Base-by-base conservation (phyloP, 306 rosid species). In the Senna tora region DNA sequence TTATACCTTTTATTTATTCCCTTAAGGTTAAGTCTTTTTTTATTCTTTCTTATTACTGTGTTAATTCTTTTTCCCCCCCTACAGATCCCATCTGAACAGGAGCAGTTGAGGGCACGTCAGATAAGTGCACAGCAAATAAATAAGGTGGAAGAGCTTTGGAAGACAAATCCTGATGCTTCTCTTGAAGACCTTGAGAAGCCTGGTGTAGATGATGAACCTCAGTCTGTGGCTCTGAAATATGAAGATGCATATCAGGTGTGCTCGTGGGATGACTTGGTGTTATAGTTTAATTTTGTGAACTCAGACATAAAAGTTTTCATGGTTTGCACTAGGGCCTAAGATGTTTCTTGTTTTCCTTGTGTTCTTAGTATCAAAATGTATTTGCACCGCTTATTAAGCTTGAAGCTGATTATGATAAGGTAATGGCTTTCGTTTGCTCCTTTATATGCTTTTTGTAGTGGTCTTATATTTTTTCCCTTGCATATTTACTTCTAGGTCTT, bases 21-120 rank as follows among this genome's bases (percentile, higher is more conserved):
- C 71, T 11, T 69, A 33, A 28, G 69, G 14, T 70, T 43, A 16
- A n/a, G 55, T 54, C 50, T 25, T 28, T 14, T 32, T 20, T 20
- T 36, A 12, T 43, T 20, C 36, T 9, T 32, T 25, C 34, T 16
- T 32, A 58, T 76, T 54, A 49, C 46, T 75, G 38, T 43, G 42
- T 49, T 67, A 67, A 10, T 67, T 71, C 59, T 76, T 50, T 78
- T 80, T 45, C 14, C 4, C 5, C 6, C 6, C 7, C 41, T 80
- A 84, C 86, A 93, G 98, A 87, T 93, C 60, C 98, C 98, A n/a
- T 89, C 98, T 67, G 98, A 93, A 66, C 98, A 93, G 71, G 98
- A 93, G 83, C 98, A 93, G 87, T 68, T 93, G 86, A 93, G 98
- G 76, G 98, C 97, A 25, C 98, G 98, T 54, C 98, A 93, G 73